A percentile compares a stretch with the other conserved stretches of the same genome.
Conservation (phyloP, 345 rosid genomes). For the Acer campestre region DNA sequence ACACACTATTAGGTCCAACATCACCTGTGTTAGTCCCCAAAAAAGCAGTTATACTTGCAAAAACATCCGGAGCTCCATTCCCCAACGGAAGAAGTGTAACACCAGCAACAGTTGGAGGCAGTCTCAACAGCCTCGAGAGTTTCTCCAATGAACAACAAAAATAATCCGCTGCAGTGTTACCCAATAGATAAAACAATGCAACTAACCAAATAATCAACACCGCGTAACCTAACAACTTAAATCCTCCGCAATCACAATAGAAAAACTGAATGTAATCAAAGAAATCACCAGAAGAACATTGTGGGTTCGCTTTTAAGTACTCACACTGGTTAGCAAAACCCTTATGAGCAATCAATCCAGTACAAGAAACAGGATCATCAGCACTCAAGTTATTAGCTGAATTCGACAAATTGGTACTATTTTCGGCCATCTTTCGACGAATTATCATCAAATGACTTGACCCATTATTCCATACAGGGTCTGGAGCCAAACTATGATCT, state of each 20-base stretch:
- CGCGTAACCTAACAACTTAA: slow-evolving; percentile 48
- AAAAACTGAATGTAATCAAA: slow-evolving; percentile 76
- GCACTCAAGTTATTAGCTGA: slow-evolving; percentile 29
- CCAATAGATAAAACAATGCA: slow-evolving; percentile 82
- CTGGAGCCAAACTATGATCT: slow-evolving; percentile 17
- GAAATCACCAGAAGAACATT: slow-evolving; percentile 72
- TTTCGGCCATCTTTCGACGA: slow-evolving; percentile 34
- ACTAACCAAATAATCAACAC: slow-evolving; percentile 71
- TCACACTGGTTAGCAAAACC: slow-evolving; percentile 57
- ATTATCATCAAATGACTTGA: slow-evolving; percentile 27
- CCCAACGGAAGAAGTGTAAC: slow-evolving; percentile 91
- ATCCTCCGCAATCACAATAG: slow-evolving; percentile 64
- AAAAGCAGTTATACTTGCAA: slow-evolving; percentile 91
- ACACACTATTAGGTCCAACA: slow-evolving; percentile 86
- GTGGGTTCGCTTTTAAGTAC: slow-evolving; percentile 60
- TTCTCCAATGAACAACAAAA: slow-evolving; percentile 88
- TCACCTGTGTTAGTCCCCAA: slow-evolving; percentile 71
- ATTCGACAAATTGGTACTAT: slow-evolving; percentile 20
- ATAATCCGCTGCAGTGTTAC: slow-evolving; percentile 93
- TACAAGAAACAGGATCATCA: slow-evolving; percentile 38
- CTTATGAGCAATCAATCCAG: slow-evolving; percentile 43
- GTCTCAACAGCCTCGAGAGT: slow-evolving; percentile 66
- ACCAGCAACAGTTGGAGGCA: slow-evolving; percentile 89
- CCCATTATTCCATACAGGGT: slow-evolving; percentile 20
- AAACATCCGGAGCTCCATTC: slow-evolving; percentile 94